Percentiles rank a stretch among this genome's conserved stretches.
phyloP scores from a whole-genome alignment of 331 rosid genomes.

The Malus hybrid region DNA sequence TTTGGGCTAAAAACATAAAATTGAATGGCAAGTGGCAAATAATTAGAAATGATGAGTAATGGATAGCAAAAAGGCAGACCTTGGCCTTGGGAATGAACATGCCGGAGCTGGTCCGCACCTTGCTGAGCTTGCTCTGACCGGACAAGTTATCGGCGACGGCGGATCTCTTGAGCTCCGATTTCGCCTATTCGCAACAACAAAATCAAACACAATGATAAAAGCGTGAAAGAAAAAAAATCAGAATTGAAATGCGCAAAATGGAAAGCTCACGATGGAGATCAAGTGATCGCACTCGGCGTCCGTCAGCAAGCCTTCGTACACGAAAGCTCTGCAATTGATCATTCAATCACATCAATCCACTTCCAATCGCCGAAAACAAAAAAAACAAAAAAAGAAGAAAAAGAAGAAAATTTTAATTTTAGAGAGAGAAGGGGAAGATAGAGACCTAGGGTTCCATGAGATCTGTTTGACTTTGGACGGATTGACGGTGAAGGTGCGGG shows the following conservation, averaged over 20 bases:
- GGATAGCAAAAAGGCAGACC: conserved; percentile 30
- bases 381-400: too few relatives aligned
- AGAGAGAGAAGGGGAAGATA: not conserved
- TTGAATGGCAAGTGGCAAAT: not conserved
- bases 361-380: not conserved
- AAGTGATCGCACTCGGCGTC: conserved; percentile 90
- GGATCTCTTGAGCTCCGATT: conserved; percentile 88
- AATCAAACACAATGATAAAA: not conserved
- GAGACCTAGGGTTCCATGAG: conserved; percentile 86
- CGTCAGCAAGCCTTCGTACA: conserved; percentile 79
- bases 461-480: conserved; percentile 79
- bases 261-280: conserved; percentile 54
- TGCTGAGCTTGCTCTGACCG: conserved; percentile 64
- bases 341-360: not conserved
- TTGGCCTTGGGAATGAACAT: conserved; percentile 80
- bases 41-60: not conserved
- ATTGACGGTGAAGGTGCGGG: conserved; percentile 54
- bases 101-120: conserved; percentile 84
- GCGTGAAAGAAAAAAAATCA: not conserved
- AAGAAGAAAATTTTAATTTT: too few relatives aligned
- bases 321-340: conserved; percentile 68
- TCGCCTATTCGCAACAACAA: conserved; percentile 46
- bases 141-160: conserved; percentile 78
- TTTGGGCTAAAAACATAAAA: not conserved
- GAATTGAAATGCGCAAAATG: not conserved